Conservation (phyloP, 371 early-diverging fungal species). For the Apophysomyces ossiformis region DNA sequence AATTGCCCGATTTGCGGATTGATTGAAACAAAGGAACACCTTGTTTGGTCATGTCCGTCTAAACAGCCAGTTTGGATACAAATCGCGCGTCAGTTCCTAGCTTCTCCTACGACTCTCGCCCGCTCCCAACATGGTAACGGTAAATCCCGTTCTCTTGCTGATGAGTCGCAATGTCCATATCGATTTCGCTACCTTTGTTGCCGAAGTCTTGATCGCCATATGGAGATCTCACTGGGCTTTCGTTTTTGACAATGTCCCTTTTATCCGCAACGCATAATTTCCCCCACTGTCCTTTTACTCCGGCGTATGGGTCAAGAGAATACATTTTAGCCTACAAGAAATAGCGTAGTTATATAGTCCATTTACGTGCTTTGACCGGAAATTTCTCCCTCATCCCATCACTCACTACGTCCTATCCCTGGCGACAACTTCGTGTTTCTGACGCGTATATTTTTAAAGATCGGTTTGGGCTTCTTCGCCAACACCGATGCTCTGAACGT, state of each 20-base stretch:
- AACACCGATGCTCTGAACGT: neutral
- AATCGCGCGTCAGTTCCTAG: neutral
- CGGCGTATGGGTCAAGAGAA: neutral
- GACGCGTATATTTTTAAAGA: neutral
- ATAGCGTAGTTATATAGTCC: too few species aligned
- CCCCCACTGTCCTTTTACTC: neutral
- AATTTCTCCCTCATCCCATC: neutral
- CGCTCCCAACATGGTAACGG: neutral
- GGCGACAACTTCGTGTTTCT: neutral
- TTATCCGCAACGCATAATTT: neutral
- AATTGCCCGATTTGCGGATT: neutral
- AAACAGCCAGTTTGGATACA: neutral
- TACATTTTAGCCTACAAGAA: too few species aligned
- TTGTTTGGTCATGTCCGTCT: neutral
- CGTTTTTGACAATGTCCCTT: neutral
- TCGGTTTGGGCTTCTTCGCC: neutral
- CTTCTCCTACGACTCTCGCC: neutral
- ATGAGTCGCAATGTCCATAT: neutral
- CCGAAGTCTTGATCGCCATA: neutral
- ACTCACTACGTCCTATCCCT: neutral
- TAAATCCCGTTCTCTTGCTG: neutral
- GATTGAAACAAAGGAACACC: neutral
- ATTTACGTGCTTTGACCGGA: neutral
- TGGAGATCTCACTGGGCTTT: slow-evolving; percentile 1
- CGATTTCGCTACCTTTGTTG: neutral